phyloP scores from a whole-genome alignment of 2,329 filamentous ascomycete species.

The Verticillium albo-atrum region DNA sequence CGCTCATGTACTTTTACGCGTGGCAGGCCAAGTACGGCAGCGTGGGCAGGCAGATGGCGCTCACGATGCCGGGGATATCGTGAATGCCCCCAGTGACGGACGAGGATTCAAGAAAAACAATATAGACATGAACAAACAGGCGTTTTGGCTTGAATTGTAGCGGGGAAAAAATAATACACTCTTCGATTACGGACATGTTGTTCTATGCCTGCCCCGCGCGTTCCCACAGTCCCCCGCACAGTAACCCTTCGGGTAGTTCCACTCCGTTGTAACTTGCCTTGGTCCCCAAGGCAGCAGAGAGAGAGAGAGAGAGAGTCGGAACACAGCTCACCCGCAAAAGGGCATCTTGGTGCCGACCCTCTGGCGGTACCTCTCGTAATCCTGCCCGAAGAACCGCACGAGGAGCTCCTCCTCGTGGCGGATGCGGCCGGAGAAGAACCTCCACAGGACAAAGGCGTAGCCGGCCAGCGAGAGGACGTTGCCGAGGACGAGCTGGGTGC shows the following conservation, averaged over 20 bases:
- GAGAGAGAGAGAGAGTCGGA: no score
- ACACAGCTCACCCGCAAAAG: conserved; percentile 42
- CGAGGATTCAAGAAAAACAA: background rate
- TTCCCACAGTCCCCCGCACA: no score
- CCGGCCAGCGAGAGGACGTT: conserved; percentile 74
- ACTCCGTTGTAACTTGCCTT: no score
- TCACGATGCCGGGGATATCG: background rate
- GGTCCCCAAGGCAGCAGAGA: no score
- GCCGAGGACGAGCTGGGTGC: conserved; percentile 85
- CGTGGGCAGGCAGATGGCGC: conserved; percentile 47
- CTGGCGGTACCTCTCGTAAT: conserved; percentile 71
- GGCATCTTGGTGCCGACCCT: conserved; percentile 77
- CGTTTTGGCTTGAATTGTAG: background rate
- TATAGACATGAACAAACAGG: background rate
- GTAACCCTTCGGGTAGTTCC: no score
- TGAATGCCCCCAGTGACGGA: background rate
- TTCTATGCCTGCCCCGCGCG: no score
- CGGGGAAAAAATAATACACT: background rate
- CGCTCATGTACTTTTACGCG: conserved; percentile 92
- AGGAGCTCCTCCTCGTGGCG: conserved; percentile 73
- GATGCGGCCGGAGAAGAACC: conserved; percentile 76
- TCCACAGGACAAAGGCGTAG: conserved; percentile 75
- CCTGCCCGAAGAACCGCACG: conserved; percentile 75
- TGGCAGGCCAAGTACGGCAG: conserved; percentile 98
- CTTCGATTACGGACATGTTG: background rate